Evolutionary conservation across 306 rosid genomes (phyloP), one percentile per base, ranked within the genome.

Genomic region (Gillenia trifoliata): DNA sequence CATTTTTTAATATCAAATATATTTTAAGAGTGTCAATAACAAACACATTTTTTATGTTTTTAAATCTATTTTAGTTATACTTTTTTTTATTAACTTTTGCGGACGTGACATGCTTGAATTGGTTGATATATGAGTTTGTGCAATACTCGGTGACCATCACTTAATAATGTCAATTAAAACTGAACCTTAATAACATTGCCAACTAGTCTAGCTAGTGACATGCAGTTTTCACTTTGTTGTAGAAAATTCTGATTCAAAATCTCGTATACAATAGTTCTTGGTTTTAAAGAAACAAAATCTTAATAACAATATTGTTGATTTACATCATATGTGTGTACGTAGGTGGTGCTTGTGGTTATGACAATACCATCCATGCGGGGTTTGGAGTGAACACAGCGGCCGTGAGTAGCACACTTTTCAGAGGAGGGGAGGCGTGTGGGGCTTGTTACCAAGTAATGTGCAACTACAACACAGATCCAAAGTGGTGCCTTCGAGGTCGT

Each of bases 261-360:
- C 59, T 52, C 26, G 8, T 45, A 1, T 15, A 0, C 6, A 13
- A 45, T 13, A 45, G 17, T 15, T 45, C 20, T 4, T 13, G 17
- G 20, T 45, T 43, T 45, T 15, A 45, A 15, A 5, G 20, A 45
- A 45, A 45, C 20, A 16, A 43, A 43, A 15, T 45, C 52, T 45
- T 15, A 45, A 15, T 16, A 4, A 15, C 52, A 45, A 15, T 15
- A 45, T 45, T 45, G 52, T 15, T 15, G 52, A 45, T 41, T 41
- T 8, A 41, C 47, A 11, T 45, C 20, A 26, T 22, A n/a, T 49
- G 16, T 26, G 28, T 57, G 0, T 34, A 5, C 36, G 9, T 34
- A 90, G 98, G 98, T 63, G 98, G 98, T 71, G 98, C 96, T 43
- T 92, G 98, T 82, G 96, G 98, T 4, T 92, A 90, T 69, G 98